Conservation (phyloP, 352 stramenopile genomes). For the Globisporangium mamillatum region DNA sequence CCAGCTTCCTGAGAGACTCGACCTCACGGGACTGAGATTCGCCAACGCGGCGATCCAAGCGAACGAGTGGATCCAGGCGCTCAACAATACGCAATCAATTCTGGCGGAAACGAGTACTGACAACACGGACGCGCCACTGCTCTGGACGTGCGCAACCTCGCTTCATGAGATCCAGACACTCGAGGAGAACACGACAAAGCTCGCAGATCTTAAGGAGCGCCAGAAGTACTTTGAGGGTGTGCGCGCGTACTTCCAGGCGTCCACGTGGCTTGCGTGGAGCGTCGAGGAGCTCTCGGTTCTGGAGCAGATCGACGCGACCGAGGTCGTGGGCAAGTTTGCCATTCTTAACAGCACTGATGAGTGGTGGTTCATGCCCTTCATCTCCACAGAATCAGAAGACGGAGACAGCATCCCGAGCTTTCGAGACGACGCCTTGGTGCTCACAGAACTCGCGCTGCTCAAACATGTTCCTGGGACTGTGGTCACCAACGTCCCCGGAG, state of each 20-base stretch:
- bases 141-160: background rate
- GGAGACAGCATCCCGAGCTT: background rate
- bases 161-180: background rate
- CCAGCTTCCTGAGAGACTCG: background rate
- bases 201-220: background rate
- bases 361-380: background rate
- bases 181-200: background rate
- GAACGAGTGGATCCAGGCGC: constrained; percentile 1
- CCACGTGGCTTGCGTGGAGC: background rate
- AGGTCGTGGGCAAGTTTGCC: background rate
- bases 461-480: background rate
- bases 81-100: background rate
- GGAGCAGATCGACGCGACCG: background rate
- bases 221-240: constrained; percentile 3
- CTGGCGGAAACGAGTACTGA: background rate
- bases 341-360: background rate
- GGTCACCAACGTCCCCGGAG: background rate
- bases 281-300: background rate
- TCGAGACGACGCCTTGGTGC: background rate
- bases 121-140: background rate
- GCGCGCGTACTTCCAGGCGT: background rate
- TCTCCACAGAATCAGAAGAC: background rate
- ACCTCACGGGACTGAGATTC: background rate
- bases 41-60: background rate
- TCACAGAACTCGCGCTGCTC: background rate